Evolutionary conservation across 2,329 filamentous ascomycete genomes (phyloP).

Genomic region (Aspergillus pseudoterreus): DNA sequence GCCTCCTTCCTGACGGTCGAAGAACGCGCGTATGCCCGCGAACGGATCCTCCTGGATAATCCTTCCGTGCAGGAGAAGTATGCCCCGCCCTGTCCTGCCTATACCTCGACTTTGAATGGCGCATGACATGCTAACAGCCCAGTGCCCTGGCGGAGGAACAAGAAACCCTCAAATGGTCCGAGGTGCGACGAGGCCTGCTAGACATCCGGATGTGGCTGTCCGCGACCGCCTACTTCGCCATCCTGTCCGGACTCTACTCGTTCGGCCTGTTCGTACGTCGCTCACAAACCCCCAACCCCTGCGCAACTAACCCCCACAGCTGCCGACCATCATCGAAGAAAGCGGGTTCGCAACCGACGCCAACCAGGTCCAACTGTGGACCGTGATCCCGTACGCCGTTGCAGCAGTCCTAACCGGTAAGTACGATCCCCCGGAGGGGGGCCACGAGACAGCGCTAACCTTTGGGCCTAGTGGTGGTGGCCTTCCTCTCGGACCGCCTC

Average conservation of each 20-base stretch:
- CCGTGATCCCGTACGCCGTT: slow-evolving; percentile 61
- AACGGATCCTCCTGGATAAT: slow-evolving; percentile 42
- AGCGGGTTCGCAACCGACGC: slow-evolving; percentile 52
- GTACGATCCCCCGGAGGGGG: slow-evolving; percentile 5
- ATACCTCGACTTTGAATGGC: no score
- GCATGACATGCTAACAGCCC: background rate
- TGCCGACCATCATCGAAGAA: slow-evolving; percentile 63
- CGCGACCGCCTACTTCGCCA: slow-evolving; percentile 59
- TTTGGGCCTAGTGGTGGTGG: slow-evolving; percentile 27
- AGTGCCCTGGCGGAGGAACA: slow-evolving; percentile 20
- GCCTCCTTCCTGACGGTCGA: slow-evolving; percentile 52
- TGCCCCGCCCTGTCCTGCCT: slow-evolving; percentile 3
- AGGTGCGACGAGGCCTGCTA: slow-evolving; percentile 59
- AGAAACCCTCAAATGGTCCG: slow-evolving; percentile 58
- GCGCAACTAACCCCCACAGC: slow-evolving; percentile 28
- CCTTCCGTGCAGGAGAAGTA: slow-evolving; percentile 26
- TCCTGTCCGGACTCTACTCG: slow-evolving; percentile 56
- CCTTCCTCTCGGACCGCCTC: slow-evolving; percentile 59
- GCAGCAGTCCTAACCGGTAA: slow-evolving; percentile 54
- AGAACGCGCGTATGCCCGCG: slow-evolving; percentile 50
- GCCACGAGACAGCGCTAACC: background rate
- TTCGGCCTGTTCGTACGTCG: slow-evolving; percentile 59
- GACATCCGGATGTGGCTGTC: slow-evolving; percentile 62
- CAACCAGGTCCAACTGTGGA: slow-evolving; percentile 60
- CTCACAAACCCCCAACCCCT: slow-evolving; percentile 1